Conservation (phyloP, 345 rosid genomes). For the Passiflora organensis region DNA sequence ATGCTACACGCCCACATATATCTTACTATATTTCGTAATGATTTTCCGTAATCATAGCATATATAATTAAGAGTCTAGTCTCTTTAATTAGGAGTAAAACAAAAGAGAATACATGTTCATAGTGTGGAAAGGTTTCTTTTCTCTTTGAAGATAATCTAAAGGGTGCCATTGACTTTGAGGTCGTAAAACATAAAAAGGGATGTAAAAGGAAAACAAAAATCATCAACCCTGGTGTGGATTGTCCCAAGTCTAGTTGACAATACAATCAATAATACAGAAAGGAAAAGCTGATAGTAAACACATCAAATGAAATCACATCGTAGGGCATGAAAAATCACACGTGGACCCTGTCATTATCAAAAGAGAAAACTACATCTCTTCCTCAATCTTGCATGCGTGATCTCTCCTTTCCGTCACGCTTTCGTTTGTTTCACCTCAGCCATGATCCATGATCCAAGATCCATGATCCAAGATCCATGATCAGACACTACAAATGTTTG, state of each 20-base stretch:
- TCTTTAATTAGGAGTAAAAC: too few relatives aligned
- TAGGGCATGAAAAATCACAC: constrained; percentile 46
- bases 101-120: constrained; percentile 10
- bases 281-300: constrained; percentile 1
- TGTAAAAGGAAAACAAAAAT: neutral
- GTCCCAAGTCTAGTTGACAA: constrained; percentile 10
- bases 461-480: too few relatives aligned
- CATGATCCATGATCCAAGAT: too few relatives aligned
- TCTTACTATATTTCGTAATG: constrained; percentile 12
- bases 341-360: constrained; percentile 34
- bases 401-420: constrained; percentile 49
- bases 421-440: constrained; percentile 46
- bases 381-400: constrained; percentile 33
- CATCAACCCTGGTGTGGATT: constrained; percentile 8
- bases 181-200: neutral
- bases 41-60: constrained; percentile 15
- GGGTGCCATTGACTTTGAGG: constrained; percentile 35
- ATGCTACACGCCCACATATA: neutral
- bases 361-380: neutral
- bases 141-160: neutral
- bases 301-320: constrained; percentile 29
- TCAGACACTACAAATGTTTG: too few relatives aligned
- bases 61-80: too few relatives aligned
- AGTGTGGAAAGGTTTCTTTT: constrained; percentile 15
- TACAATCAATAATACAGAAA: neutral